These are phyloP conservation scores for Leccinum broughii DNA, from an alignment of 768 basidiomycete species.

Conservation along the genomic window DNA sequence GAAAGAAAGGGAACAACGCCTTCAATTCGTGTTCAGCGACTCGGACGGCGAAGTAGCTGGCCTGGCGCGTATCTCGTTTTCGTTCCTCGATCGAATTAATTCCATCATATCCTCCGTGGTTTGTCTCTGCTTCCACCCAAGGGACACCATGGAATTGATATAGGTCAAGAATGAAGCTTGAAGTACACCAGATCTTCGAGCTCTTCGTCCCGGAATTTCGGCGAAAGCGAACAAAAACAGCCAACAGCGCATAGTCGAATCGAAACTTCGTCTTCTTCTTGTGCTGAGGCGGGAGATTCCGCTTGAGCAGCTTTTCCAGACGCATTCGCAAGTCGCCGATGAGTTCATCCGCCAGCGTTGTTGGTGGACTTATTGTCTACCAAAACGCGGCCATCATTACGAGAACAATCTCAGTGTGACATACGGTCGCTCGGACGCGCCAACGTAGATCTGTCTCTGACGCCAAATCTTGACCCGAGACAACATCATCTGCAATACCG, in stretches of 20 bases:
- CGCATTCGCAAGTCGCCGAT: constrained; percentile 59
- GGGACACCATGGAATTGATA: constrained; percentile 92
- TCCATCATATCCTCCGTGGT: no score
- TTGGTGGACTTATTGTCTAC: constrained; percentile 57
- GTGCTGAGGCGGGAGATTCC: constrained; percentile 58
- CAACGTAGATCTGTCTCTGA: constrained; percentile 86
- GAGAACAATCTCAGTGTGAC: background rate
- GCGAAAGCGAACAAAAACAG: constrained; percentile 84
- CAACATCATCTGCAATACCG: constrained; percentile 77
- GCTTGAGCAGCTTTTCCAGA: constrained; percentile 76
- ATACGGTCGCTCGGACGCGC: constrained; percentile 62
- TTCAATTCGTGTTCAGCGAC: no score
- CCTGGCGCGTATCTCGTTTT: no score
- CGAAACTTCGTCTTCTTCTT: constrained; percentile 56
- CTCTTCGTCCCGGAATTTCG: constrained; percentile 87
- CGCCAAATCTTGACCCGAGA: constrained; percentile 94
- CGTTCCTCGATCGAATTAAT: no score
- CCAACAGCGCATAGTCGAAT: constrained; percentile 74
- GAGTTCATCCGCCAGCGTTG: constrained; percentile 41
- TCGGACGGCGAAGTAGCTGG: no score
- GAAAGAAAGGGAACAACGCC: background rate
- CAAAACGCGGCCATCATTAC: background rate
- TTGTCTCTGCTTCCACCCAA: no score
- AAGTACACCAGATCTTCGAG: constrained; percentile 87
- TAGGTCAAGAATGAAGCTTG: constrained; percentile 78